Base-by-base conservation (phyloP, 257 asterid genomes). In the Scutellaria galericulata region DNA sequence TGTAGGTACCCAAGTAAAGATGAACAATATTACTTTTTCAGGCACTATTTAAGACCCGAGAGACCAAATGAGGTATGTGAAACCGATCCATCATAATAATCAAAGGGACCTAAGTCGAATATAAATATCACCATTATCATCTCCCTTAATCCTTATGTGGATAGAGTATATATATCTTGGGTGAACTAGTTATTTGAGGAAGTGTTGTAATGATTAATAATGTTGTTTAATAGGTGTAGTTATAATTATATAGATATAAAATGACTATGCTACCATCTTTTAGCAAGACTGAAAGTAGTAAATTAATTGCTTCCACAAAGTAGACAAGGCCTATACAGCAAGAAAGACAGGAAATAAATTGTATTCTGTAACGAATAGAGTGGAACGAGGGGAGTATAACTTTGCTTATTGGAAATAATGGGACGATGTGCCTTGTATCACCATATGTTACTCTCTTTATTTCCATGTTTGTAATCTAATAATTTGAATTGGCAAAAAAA, bases 21-120 rank as follows among this genome's bases (percentile, higher is more conserved):
- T 62, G 95, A 85, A 62, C 98, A 94, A 53, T 80, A 56, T 66
- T 80, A 83, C 84, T 94, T 94, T 82, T 89, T 91, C 90, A 82
- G 95, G 82, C 90, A 94, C 87, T 91, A 94, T 82, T 70, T 94
- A 66, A 71, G 79, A 50, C 88, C 96, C 35, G 88, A 88, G 37
- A 74, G 75, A 52, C 89, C 93, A 9, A 66, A 82, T 2, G 85
- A 87, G 96, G 98, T 93, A 81, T 59, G 83, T 70, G 40, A 39
- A 58, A 71, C 24, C 46, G 13, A 48, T 75, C 63, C 50, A 44
- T 48, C 46, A 47, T 48, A 1, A 31, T 48, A 44, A n/a, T 53
- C 42, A 14, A 62, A 20, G 50, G 59, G 70, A 39, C 67, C 64
- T n/a, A 4, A 14, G 59, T 59, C 9, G 20, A 53, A 20, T 54